phyloP scores from a whole-genome alignment of 177 flowering plant genomes.

The Vitis hybrid region DNA sequence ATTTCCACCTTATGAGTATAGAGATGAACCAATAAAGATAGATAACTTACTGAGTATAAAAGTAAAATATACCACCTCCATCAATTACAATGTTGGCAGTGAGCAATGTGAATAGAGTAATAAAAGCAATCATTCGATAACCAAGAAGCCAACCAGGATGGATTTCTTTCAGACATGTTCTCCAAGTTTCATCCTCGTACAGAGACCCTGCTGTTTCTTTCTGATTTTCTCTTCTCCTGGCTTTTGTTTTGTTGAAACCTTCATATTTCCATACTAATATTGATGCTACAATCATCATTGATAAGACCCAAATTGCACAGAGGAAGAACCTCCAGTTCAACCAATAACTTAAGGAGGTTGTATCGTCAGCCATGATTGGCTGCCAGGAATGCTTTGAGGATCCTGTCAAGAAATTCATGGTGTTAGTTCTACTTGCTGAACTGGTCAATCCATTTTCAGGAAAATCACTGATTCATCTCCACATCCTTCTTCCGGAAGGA shows the following conservation, averaged over 20 bases:
- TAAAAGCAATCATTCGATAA: slow-evolving; percentile 44
- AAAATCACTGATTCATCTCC: background rate
- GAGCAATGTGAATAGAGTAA: slow-evolving; percentile 34
- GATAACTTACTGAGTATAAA: slow-evolving; percentile 60
- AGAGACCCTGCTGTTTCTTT: slow-evolving; percentile 25
- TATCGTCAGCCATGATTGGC: slow-evolving; percentile 42
- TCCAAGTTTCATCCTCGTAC: slow-evolving; percentile 57
- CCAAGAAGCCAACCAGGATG: slow-evolving; percentile 53
- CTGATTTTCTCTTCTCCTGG: slow-evolving; percentile 23
- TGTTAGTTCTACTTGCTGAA: slow-evolving; percentile 4
- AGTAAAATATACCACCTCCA: slow-evolving; percentile 42
- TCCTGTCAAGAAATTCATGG: slow-evolving; percentile 38
- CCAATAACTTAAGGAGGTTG: slow-evolving; percentile 53
- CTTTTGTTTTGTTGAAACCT: slow-evolving; percentile 25
- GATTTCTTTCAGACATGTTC: slow-evolving; percentile 37
- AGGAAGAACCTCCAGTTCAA: slow-evolving; percentile 61
- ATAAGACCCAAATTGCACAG: slow-evolving; percentile 39
- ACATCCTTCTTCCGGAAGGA: background rate
- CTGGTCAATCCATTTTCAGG: background rate
- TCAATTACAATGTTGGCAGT: slow-evolving; percentile 25
- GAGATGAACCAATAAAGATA: background rate
- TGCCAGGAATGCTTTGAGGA: slow-evolving; percentile 27
- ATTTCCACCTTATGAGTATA: background rate
- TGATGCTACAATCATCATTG: slow-evolving; percentile 24
- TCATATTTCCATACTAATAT: slow-evolving; percentile 53